A percentile compares a stretch with the other conserved stretches of the same genome.
phyloP scores from a whole-genome alignment of 2,329 filamentous ascomycete genomes.

The Paracorniculantispora psalliotae region DNA sequence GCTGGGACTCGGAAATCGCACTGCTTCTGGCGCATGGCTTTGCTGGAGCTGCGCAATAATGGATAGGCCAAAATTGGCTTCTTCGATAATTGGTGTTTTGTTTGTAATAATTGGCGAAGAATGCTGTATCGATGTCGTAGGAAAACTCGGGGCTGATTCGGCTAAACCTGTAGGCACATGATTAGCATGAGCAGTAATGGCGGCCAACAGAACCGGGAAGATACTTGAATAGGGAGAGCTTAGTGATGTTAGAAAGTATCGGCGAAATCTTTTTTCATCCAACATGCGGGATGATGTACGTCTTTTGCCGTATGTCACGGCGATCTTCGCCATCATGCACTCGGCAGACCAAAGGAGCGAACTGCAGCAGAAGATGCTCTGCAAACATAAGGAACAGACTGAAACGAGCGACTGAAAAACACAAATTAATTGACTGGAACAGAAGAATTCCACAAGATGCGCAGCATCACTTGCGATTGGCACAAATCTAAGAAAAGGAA shows the following conservation, averaged over 20 bases:
- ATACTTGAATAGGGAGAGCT: not conserved
- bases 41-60: not conserved
- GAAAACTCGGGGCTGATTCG: not conserved
- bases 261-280: constrained; percentile 1
- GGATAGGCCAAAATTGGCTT: not conserved
- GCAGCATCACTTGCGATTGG: not conserved
- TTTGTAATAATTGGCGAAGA: not conserved
- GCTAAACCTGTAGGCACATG: no score
- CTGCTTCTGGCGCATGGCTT: not conserved
- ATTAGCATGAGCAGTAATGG: no score
- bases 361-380: not conserved
- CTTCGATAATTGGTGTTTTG: not conserved
- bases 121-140: not conserved
- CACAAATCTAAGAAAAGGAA: not conserved
- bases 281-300: not conserved
- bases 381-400: not conserved
- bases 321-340: constrained; percentile 2
- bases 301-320: not conserved
- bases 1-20: no score
- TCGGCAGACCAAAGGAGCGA: constrained; percentile 8
- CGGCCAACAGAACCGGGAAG: not conserved
- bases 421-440: constrained; percentile 3
- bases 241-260: not conserved
- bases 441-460: constrained; percentile 6
- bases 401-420: constrained; percentile 4